phyloP scores from a whole-genome alignment of 225 moss, liverwort and hornwort species.

The Pseudisothecium myosuroides region DNA sequence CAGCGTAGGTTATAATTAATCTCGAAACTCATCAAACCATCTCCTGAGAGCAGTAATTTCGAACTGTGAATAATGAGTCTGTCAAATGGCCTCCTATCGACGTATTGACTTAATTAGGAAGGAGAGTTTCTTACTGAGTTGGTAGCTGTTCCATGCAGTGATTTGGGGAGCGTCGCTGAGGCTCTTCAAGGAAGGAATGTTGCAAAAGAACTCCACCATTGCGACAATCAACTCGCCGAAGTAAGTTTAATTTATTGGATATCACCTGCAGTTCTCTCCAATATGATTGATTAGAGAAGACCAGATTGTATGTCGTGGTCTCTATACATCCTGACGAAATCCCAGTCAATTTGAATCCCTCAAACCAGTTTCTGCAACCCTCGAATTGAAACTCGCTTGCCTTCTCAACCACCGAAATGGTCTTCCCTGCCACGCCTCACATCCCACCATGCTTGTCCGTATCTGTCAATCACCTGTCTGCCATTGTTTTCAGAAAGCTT shows the following conservation, averaged over 20 bases:
- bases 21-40: not conserved
- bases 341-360: not conserved
- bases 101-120: not conserved
- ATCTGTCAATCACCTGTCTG: not conserved
- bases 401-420: not conserved
- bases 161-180: conserved; percentile 16
- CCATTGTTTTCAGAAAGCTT: not conserved
- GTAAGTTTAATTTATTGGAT: not conserved
- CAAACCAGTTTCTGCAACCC: not conserved
- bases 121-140: conserved; percentile 17
- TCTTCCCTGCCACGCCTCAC: not conserved
- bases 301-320: not conserved
- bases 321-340: not conserved
- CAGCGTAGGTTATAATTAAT: not conserved
- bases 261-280: not conserved
- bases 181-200: conserved; percentile 26
- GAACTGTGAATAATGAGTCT: not conserved
- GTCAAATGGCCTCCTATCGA: not conserved
- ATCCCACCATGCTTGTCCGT: not conserved
- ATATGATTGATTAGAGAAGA: not conserved
- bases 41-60: not conserved
- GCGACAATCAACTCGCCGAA: not conserved
- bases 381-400: not conserved
- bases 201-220: conserved; percentile 47
- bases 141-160: conserved; percentile 38